Percentiles rank a stretch among this genome's conserved stretches.
Evolutionary conservation across 2,329 filamentous ascomycete genomes (phyloP).

Genomic region (Botrytis galanthina): DNA sequence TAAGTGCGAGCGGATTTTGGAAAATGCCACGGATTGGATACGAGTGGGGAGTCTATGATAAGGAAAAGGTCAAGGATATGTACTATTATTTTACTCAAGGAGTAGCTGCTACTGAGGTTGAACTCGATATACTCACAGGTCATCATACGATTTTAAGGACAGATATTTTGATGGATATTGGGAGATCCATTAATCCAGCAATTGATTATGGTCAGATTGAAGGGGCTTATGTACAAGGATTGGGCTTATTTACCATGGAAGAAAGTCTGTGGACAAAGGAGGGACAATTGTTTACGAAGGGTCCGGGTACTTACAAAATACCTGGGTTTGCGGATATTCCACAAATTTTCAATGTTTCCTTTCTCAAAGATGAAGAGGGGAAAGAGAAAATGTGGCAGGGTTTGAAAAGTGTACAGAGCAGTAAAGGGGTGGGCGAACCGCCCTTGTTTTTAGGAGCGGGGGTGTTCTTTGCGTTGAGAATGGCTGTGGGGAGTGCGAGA

Average conservation of each 20-base stretch:
- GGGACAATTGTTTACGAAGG: conserved; percentile 62
- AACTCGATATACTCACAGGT: conserved; percentile 89
- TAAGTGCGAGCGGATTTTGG: conserved; percentile 93
- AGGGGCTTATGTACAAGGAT: conserved; percentile 76
- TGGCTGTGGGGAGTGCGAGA: conserved; percentile 51
- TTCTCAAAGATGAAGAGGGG: conserved; percentile 41
- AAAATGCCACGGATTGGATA: conserved; percentile 95
- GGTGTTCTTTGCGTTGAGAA: conserved; percentile 53
- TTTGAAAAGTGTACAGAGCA: conserved; percentile 53
- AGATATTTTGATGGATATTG: conserved; percentile 97
- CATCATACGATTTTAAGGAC: conserved; percentile 87
- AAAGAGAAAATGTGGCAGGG: conserved; percentile 47
- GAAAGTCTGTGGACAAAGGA: conserved; percentile 64
- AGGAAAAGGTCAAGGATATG: conserved; percentile 62
- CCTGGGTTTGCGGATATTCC: conserved; percentile 86
- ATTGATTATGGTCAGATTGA: conserved; percentile 84
- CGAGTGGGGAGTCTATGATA: conserved; percentile 81
- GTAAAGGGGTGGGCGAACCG: conserved; percentile 58
- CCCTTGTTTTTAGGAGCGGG: conserved; percentile 56
- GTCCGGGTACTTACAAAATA: conserved; percentile 77
- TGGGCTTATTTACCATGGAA: conserved; percentile 77
- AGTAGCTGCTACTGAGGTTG: conserved; percentile 85
- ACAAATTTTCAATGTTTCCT: conserved; percentile 53
- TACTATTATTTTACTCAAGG: conserved; percentile 97
- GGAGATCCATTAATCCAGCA: conserved; percentile 64